Evolutionary conservation across 2,329 filamentous ascomycete species (phyloP).

Genomic region (Aspergillus sp.): DNA sequence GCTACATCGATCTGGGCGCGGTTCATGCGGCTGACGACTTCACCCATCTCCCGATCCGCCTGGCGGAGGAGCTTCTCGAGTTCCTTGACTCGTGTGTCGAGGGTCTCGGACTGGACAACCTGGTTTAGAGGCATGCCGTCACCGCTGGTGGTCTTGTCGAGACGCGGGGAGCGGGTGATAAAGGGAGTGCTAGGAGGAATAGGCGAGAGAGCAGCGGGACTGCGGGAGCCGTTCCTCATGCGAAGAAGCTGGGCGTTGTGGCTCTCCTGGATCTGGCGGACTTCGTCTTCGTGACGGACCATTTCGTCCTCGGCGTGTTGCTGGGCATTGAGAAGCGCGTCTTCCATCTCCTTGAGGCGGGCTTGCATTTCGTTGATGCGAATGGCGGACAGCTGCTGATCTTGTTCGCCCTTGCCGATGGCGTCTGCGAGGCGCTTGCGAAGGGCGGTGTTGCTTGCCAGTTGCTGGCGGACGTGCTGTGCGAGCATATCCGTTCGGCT

Average conservation of each 20-base stretch:
- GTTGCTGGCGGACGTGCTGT: constrained; percentile 76
- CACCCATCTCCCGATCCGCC: constrained; percentile 80
- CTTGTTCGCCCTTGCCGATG: constrained; percentile 79
- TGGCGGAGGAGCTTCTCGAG: constrained; percentile 79
- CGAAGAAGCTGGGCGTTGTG: constrained; percentile 78
- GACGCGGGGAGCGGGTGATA: constrained; percentile 60
- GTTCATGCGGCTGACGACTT: constrained; percentile 82
- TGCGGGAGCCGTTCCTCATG: constrained; percentile 60
- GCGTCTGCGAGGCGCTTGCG: constrained; percentile 77
- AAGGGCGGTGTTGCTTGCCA: constrained; percentile 76
- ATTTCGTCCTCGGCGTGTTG: constrained; percentile 85
- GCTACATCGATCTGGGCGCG: constrained; percentile 81
- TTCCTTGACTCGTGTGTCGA: constrained; percentile 79
- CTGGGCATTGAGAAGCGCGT: constrained; percentile 80
- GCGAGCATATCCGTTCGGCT: constrained; percentile 79
- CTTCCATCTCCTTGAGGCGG: constrained; percentile 79
- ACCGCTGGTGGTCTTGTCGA: constrained; percentile 67
- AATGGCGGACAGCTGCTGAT: constrained; percentile 77
- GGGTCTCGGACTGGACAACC: constrained; percentile 71
- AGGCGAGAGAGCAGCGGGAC: constrained; percentile 54
- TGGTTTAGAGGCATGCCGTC: constrained; percentile 65
- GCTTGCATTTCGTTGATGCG: constrained; percentile 84
- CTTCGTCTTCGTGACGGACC: constrained; percentile 82
- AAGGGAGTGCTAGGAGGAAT: constrained; percentile 67
- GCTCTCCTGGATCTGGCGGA: constrained; percentile 73